phyloP scores from a whole-genome alignment of 345 rosid species.

The rapeseed (Brassica napus) region DNA sequence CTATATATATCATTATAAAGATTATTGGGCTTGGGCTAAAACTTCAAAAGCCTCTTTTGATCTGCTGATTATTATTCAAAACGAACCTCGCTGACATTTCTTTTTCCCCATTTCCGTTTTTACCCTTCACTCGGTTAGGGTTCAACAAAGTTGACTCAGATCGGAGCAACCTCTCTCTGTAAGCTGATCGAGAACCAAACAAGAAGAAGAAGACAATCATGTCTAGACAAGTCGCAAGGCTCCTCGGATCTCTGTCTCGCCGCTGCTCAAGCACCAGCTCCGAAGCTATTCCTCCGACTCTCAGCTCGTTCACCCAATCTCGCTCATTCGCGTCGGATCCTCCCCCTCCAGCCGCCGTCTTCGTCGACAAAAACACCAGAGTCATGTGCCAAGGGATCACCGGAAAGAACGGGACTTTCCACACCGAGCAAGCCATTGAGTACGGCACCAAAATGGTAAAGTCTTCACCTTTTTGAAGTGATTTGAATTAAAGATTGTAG shows the following conservation, averaged over 20 bases:
- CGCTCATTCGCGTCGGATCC: constrained; percentile 61
- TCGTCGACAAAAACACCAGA: constrained; percentile 87
- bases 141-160: constrained; percentile 20
- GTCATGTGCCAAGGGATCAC: constrained; percentile 96
- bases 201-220: constrained; percentile 16
- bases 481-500: background rate
- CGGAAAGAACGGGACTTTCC: constrained; percentile 89
- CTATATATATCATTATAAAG: background rate
- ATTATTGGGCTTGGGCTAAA: background rate
- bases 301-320: constrained; percentile 41
- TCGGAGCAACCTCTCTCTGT: background rate
- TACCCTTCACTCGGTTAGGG: constrained; percentile 29
- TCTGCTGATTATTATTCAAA: constrained; percentile 31
- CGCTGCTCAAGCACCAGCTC: constrained; percentile 27
- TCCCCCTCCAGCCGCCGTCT: constrained; percentile 67
- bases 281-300: constrained; percentile 25
- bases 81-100: constrained; percentile 8
- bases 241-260: constrained; percentile 43
- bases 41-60: constrained; percentile 23
- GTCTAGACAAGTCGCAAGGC: constrained; percentile 44
- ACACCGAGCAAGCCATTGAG: constrained; percentile 96
- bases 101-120: constrained; percentile 23
- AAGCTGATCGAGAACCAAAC: background rate
- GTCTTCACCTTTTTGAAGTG: background rate
- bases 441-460: constrained; percentile 93